Conservation (phyloP, 768 basidiomycete species). For the Cystofilobasidium bisporidii region DNA sequence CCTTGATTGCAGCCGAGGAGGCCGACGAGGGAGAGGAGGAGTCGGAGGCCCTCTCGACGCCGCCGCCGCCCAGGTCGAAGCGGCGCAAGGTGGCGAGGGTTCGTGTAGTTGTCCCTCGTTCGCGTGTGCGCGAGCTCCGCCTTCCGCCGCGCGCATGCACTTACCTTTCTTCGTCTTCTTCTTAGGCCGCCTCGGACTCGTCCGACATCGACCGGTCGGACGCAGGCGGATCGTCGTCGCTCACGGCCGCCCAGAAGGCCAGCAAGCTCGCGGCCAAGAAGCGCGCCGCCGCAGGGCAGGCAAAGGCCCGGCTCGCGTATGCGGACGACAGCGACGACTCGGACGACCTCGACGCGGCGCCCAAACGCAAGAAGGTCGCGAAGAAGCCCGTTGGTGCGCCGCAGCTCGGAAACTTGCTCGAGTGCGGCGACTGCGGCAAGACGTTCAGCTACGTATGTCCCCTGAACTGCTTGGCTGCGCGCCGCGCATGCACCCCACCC, state of each 20-base stretch:
- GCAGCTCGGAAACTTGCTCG: slow-evolving; percentile 60
- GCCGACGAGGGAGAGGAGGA: not conserved
- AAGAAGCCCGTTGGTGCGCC: slow-evolving; percentile 36
- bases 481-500: not conserved
- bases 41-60: too few species aligned
- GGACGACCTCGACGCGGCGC: slow-evolving; percentile 39
- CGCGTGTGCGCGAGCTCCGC: too few species aligned
- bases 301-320: not conserved
- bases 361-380: slow-evolving; percentile 29
- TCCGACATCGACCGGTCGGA: slow-evolving; percentile 21
- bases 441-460: slow-evolving; percentile 75
- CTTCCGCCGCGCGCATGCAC: not conserved
- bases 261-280: slow-evolving; percentile 4
- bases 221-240: not conserved
- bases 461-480: too few species aligned
- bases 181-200: slow-evolving; percentile 18
- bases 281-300: not conserved
- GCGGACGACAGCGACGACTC: slow-evolving; percentile 2
- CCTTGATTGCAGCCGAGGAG: not conserved
- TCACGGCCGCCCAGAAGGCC: not conserved
- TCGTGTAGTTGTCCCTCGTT: not conserved
- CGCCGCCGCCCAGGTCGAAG: not conserved
- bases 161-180: too few species aligned
- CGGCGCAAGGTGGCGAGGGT: not conserved
- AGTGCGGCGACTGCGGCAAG: slow-evolving; percentile 70